A percentile compares a stretch with the other conserved stretches of the same genome.
Conservation (phyloP, 2,329 filamentous ascomycete genomes). For the Ascochyta lentis region DNA sequence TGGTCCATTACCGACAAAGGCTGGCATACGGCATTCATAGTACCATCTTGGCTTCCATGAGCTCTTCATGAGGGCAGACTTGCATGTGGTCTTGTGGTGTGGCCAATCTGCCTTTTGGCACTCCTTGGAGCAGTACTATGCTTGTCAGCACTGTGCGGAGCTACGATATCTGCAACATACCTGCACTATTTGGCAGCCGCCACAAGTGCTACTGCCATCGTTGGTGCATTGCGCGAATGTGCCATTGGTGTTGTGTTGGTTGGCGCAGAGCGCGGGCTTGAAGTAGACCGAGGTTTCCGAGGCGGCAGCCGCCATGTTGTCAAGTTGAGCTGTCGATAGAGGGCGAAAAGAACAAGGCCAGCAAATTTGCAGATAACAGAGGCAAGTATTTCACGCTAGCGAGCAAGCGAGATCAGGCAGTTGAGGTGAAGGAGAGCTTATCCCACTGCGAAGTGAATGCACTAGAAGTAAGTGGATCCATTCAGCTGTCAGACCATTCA, state of each 20-base stretch:
- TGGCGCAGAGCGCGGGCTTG: background rate
- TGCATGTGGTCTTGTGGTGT: background rate
- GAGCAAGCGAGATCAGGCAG: background rate
- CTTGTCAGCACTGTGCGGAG: background rate
- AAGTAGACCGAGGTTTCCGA: background rate
- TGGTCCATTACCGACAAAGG: conserved; percentile 25
- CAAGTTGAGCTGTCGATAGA: background rate
- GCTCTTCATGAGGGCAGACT: background rate
- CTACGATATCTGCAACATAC: no score
- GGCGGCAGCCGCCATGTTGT: background rate
- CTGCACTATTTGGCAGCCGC: background rate
- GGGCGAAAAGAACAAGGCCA: background rate
- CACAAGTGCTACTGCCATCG: background rate
- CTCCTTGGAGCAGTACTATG: conserved; percentile 10
- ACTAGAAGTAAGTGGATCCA: background rate
- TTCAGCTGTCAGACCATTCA: no score
- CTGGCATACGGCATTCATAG: conserved; percentile 27
- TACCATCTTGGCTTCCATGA: conserved; percentile 40
- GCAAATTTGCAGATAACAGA: background rate
- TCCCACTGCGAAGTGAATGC: background rate
- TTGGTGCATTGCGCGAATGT: background rate
- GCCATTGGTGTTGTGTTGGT: background rate
- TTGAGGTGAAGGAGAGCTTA: background rate
- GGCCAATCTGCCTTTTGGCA: conserved; percentile 10
- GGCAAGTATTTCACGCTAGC: background rate